A percentile compares a stretch with the other conserved stretches of the same genome.
phyloP scores from a whole-genome alignment of 2,329 filamentous ascomycete genomes.

The Fusarium virguliforme region DNA sequence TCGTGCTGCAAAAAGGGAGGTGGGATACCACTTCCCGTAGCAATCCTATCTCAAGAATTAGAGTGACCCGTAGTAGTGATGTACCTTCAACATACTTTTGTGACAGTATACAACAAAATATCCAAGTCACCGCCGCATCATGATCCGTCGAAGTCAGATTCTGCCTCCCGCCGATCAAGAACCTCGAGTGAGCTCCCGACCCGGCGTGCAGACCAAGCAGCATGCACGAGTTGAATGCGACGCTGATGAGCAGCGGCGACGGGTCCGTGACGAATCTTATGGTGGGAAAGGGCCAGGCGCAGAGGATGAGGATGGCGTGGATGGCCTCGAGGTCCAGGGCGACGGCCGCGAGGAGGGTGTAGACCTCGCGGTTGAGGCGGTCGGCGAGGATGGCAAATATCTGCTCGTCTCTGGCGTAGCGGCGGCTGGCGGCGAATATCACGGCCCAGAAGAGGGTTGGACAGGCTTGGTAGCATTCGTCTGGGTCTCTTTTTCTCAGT shows the following conservation, averaged over 20 bases:
- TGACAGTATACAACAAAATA: slow-evolving; percentile 67
- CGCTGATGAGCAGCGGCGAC: slow-evolving; percentile 63
- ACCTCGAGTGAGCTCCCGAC: slow-evolving; percentile 66
- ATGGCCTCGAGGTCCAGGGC: slow-evolving; percentile 65
- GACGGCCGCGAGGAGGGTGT: slow-evolving; percentile 60
- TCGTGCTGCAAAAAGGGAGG: slow-evolving; percentile 67
- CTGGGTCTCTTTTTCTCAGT: slow-evolving; percentile 65
- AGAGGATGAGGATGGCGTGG: slow-evolving; percentile 68
- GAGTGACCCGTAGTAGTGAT: not conserved
- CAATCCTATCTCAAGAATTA: slow-evolving; percentile 35
- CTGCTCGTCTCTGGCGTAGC: slow-evolving; percentile 62
- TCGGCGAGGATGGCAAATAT: slow-evolving; percentile 64
- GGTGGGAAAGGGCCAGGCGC: slow-evolving; percentile 67
- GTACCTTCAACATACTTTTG: slow-evolving; percentile 60
- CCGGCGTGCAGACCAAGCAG: slow-evolving; percentile 69
- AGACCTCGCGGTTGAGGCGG: slow-evolving; percentile 64
- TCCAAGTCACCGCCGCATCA: slow-evolving; percentile 69
- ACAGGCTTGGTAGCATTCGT: slow-evolving; percentile 65
- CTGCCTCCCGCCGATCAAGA: slow-evolving; percentile 62
- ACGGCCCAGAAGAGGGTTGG: slow-evolving; percentile 71
- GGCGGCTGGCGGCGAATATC: slow-evolving; percentile 66
- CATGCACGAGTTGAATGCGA: slow-evolving; percentile 65
- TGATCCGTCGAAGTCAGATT: slow-evolving; percentile 65
- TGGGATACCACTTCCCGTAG: slow-evolving; percentile 64
- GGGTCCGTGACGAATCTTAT: slow-evolving; percentile 69